phyloP scores from a whole-genome alignment of 306 rosid genomes.

The Phaseolus lunatus region DNA sequence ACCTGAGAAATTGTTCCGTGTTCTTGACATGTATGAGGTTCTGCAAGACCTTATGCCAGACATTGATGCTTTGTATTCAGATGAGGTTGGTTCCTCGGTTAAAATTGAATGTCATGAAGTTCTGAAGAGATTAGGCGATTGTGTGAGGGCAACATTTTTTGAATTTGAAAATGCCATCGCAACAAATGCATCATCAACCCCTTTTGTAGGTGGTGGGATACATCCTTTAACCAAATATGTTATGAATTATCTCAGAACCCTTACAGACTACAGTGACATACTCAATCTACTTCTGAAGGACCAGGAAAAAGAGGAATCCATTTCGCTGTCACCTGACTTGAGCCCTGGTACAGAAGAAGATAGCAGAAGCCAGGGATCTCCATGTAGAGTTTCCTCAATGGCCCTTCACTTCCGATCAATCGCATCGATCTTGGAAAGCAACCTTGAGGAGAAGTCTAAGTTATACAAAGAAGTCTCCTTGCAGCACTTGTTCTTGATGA shows the following conservation, averaged over 20 bases:
- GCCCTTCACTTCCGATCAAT: conserved; percentile 64
- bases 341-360: conserved; percentile 67
- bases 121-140: conserved; percentile 71
- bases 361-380: conserved; percentile 47
- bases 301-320: conserved; percentile 51
- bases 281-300: conserved; percentile 75
- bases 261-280: conserved; percentile 68
- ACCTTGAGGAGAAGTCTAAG: conserved; percentile 75
- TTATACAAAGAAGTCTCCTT: conserved; percentile 70
- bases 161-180: conserved; percentile 80
- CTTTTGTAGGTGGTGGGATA: conserved; percentile 83
- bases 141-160: conserved; percentile 71
- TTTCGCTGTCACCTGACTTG: conserved; percentile 60
- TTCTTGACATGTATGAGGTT: conserved; percentile 96
- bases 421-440: conserved; percentile 72
- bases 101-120: conserved; percentile 78
- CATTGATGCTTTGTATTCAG: conserved; percentile 66
- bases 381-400: conserved; percentile 58
- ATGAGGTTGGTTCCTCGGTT: conserved; percentile 73
- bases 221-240: conserved; percentile 88
- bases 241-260: conserved; percentile 83
- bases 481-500: conserved; percentile 92
- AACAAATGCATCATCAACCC: conserved; percentile 63
- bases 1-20: conserved; percentile 79
- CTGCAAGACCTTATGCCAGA: conserved; percentile 74